phyloP scores from a whole-genome alignment of 768 basidiomycete species.

The Xerocomus potaroensis region DNA sequence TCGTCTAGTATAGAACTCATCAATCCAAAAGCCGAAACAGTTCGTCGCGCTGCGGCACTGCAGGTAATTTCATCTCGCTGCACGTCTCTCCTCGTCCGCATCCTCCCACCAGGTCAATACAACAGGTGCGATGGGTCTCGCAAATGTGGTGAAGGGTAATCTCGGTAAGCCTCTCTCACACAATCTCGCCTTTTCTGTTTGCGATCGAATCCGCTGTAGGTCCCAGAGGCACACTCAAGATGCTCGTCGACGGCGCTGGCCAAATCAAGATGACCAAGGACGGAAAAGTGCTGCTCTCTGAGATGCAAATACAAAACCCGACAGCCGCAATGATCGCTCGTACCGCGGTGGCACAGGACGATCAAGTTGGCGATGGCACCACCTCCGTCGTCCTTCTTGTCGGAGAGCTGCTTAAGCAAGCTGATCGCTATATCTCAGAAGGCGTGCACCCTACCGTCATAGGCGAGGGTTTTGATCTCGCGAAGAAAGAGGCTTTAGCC shows the following conservation, averaged over 20 bases:
- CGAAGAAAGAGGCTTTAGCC: slow-evolving; percentile 89
- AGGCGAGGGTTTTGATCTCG: slow-evolving; percentile 92
- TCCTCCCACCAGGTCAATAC: slow-evolving; percentile 67
- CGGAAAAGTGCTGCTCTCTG: slow-evolving; percentile 95
- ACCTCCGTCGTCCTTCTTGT: slow-evolving; percentile 96
- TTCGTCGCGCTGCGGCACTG: slow-evolving; percentile 83
- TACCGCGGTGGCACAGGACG: slow-evolving; percentile 97
- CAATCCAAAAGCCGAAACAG: slow-evolving; percentile 94
- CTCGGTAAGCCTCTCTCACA: slow-evolving; percentile 57
- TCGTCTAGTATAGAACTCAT: slow-evolving; percentile 88
- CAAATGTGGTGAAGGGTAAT: slow-evolving; percentile 95
- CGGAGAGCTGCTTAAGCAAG: slow-evolving; percentile 93
- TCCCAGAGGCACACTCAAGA: slow-evolving; percentile 96
- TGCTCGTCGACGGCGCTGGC: slow-evolving; percentile 97
- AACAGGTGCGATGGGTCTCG: slow-evolving; percentile 94
- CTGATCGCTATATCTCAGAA: slow-evolving; percentile 96
- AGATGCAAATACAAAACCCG: slow-evolving; percentile 99
- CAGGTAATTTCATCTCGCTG: slow-evolving; percentile 52
- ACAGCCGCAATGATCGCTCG: slow-evolving; percentile 99
- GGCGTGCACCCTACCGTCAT: slow-evolving; percentile 98
- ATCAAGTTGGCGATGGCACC: slow-evolving; percentile 98
- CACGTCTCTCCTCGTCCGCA: slow-evolving; percentile 19
- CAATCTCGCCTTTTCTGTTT: slow-evolving; percentile 9
- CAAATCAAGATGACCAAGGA: slow-evolving; percentile 99
- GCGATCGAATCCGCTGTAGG: slow-evolving; percentile 47